Conservation (phyloP, 257 asterid genomes). For the Lavandula angustifolia region DNA sequence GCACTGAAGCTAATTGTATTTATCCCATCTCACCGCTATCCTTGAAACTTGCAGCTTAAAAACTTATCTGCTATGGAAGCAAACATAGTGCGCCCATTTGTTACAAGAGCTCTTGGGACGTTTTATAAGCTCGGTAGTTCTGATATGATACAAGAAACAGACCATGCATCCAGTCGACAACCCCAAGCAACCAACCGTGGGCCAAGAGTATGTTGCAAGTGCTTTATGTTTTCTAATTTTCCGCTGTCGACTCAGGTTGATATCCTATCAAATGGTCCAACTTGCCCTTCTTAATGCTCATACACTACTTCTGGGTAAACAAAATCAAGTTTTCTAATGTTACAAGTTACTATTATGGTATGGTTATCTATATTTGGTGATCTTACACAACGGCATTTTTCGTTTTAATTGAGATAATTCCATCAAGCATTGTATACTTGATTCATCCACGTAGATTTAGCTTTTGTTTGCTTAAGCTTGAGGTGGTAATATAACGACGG, state of each 20-base stretch:
- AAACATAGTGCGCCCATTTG: constrained; percentile 87
- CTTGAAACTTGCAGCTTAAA: constrained; percentile 64
- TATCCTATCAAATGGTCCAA: too few species aligned
- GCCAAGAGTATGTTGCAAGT: constrained; percentile 62
- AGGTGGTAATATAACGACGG: too few species aligned
- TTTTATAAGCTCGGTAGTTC: constrained; percentile 72
- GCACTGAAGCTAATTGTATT: not conserved
- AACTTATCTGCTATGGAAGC: constrained; percentile 96
- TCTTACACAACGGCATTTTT: not conserved
- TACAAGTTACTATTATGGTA: not conserved
- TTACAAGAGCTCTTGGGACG: constrained; percentile 77
- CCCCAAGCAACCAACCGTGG: constrained; percentile 71
- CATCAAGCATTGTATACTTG: not conserved
- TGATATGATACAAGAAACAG: constrained; percentile 79
- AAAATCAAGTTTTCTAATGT: not conserved
- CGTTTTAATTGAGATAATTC: not conserved
- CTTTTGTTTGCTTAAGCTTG: too few species aligned
- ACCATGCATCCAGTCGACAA: constrained; percentile 55
- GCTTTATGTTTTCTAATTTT: constrained; percentile 5
- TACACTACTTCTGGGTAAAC: not conserved
- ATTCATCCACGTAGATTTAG: not conserved
- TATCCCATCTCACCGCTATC: constrained; percentile 20
- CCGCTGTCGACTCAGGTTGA: too few species aligned
- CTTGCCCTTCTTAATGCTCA: too few species aligned
- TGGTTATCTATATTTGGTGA: not conserved